Evolutionary conservation across 768 basidiomycete species (phyloP).

Genomic region (Piloderma croceum): DNA sequence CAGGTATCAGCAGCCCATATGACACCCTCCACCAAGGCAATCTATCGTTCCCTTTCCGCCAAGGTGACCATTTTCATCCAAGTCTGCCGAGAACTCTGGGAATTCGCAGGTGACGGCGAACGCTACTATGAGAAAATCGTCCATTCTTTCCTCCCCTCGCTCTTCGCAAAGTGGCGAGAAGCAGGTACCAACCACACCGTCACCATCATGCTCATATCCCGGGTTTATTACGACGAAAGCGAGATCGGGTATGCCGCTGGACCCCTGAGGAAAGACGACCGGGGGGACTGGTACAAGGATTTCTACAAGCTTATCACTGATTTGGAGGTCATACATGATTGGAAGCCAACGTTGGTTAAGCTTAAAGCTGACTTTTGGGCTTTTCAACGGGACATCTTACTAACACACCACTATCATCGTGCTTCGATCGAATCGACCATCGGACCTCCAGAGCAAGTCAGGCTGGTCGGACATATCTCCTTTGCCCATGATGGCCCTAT

Average conservation of each 20-base stretch:
- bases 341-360: constrained; percentile 80
- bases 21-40: constrained; percentile 76
- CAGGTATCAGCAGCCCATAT: constrained; percentile 81
- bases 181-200: constrained; percentile 88
- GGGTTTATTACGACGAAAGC: constrained; percentile 80
- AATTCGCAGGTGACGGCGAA: constrained; percentile 94
- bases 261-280: constrained; percentile 69
- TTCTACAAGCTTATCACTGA: constrained; percentile 96
- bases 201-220: constrained; percentile 89
- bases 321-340: constrained; percentile 80
- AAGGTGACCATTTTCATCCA: constrained; percentile 93
- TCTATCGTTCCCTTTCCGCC: constrained; percentile 88
- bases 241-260: constrained; percentile 82
- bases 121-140: constrained; percentile 96
- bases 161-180: constrained; percentile 81
- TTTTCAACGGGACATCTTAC: constrained; percentile 85
- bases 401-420: constrained; percentile 85
- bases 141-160: constrained; percentile 88
- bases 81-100: constrained; percentile 94
- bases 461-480: constrained; percentile 73
- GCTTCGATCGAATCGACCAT: constrained; percentile 45
- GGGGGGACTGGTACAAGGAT: constrained; percentile 84
- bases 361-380: constrained; percentile 88
- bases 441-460: constrained; percentile 44
- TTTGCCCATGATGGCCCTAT: constrained; percentile 92